phyloP scores from a whole-genome alignment of 78 protist species.

The Diacronema lutheri region DNA sequence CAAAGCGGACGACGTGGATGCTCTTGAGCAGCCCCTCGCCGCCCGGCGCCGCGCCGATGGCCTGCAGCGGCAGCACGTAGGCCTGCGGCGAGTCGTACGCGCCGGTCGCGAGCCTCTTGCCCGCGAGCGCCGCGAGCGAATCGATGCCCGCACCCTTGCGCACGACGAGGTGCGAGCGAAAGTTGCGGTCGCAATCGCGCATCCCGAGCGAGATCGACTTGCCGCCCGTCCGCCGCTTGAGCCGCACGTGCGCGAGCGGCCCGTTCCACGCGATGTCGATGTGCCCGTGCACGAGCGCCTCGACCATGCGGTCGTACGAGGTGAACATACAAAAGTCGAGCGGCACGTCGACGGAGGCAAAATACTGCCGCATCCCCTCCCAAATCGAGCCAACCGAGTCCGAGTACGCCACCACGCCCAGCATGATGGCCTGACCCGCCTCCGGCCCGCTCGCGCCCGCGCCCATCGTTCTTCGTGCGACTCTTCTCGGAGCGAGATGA shows the following conservation, averaged over 20 bases:
- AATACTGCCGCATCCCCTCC: conserved; percentile 2
- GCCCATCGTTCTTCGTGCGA: no score
- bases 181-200: conserved; percentile 15
- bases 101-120: neutral
- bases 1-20: neutral
- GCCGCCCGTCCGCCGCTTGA: neutral
- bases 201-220: neutral
- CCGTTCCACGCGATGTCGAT: conserved; percentile 37
- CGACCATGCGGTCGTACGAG: neutral
- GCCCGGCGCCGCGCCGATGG: no score
- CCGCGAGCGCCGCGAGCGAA: neutral
- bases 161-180: neutral
- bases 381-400: neutral
- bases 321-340: conserved; percentile 7
- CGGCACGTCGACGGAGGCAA: neutral
- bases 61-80: neutral
- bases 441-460: no score
- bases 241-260: conserved; percentile 21
- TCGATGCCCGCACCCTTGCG: neutral
- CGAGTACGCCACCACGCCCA: neutral
- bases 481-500: no score
- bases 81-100: conserved; percentile 18
- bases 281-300: neutral
- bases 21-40: no score
- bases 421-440: neutral